Conservation (phyloP, 371 early-diverging fungal genomes). For the Sanchytrium tribonematis region DNA sequence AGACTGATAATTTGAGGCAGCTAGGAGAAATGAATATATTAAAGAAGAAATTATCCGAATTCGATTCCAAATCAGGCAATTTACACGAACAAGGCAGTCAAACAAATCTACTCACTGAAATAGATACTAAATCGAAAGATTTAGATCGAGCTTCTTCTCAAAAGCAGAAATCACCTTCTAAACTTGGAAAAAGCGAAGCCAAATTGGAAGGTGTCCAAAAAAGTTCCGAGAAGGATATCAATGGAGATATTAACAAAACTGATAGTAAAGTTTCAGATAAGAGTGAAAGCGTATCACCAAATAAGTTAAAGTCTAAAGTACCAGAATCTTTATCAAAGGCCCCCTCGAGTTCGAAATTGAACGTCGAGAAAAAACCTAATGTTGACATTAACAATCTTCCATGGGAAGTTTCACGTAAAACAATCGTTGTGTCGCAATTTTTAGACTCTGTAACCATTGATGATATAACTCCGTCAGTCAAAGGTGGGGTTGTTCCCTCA, state of each 20-base stretch:
- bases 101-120: too few species aligned
- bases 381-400: background rate
- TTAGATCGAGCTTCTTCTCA: too few species aligned
- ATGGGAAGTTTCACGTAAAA: background rate
- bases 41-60: background rate
- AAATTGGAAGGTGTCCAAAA: too few species aligned
- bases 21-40: background rate
- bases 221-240: too few species aligned
- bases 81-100: background rate
- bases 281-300: too few species aligned
- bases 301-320: background rate
- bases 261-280: background rate
- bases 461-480: background rate
- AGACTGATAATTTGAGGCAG: background rate
- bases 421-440: background rate
- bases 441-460: background rate
- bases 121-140: too few species aligned
- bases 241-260: background rate
- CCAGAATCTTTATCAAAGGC: too few species aligned
- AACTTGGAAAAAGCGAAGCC: too few species aligned
- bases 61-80: too few species aligned
- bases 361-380: background rate
- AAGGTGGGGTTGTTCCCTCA: conserved; percentile 31
- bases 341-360: too few species aligned
- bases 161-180: too few species aligned